Evolutionary conservation across 345 rosid genomes (phyloP), one percentile per base, ranked within the genome.

Genomic region (Tarenaya hassleriana): DNA sequence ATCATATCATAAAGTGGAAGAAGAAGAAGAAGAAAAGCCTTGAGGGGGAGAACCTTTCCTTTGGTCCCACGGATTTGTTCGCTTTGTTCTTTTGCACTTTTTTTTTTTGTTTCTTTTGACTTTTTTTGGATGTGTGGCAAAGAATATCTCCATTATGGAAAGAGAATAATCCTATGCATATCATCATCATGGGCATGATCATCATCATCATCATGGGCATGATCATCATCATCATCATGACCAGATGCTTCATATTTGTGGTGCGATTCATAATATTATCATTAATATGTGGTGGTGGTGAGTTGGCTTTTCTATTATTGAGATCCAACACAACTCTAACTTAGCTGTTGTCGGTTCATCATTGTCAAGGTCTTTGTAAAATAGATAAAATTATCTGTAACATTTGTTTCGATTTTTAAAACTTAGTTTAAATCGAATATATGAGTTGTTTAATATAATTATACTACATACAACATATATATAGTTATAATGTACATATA

Each of bases 261-360:
- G 5, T 24, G n/a, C n/a, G n/a, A n/a, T n/a, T n/a, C n/a, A n/a
- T n/a, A n/a, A 24, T 24, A 24, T 24, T 2, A 24, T 24, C 29
- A 24, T n/a, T n/a, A 24, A 24, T 24, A 24, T 24, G 29, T 24
- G 29, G 29, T 24, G 29, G 2, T 24, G 29, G 29, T 24, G 29
- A 5, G 29, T 2, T 24, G 29, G 29, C 29, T 24, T 24, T 24
- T 24, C 3, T 24, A 24, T 24, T 24, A 24, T 24, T 24, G 41
- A 46, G 53, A 57, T 47, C 27, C 29, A 2, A 5, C 5, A 24
- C 29, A 50, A 50, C 35, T 34, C 53, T 49, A 50, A 56, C 52
- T 43, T 50, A 64, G 69, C 63, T 57, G 69, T 56, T 50, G 18
- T 62, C n/a, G 15, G 20, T 38, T 45, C 53, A 21, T 48, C 29